Conservation (phyloP, 345 rosid genomes). For the Hibiscus trionum region DNA sequence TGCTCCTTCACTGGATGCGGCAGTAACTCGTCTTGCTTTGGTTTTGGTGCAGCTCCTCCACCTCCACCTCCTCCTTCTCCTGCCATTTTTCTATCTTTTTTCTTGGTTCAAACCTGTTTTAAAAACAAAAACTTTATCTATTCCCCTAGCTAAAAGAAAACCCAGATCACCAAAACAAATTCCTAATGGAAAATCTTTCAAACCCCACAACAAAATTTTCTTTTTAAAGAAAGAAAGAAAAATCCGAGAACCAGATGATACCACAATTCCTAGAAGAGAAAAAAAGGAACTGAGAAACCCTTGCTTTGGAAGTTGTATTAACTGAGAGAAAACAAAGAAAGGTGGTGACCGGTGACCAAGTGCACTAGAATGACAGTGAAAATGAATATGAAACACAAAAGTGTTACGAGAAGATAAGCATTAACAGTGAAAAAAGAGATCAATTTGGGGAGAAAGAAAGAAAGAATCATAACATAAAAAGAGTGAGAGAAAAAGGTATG, state of each 20-base stretch:
- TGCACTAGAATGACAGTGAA: constrained; percentile 1
- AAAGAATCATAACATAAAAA: constrained; percentile 10
- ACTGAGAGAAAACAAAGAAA: constrained; percentile 1
- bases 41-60: constrained; percentile 47
- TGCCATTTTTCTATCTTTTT: constrained; percentile 31
- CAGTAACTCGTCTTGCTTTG: constrained; percentile 78
- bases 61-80: constrained; percentile 30
- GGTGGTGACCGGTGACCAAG: not conserved
- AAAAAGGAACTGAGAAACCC: not conserved
- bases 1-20: constrained; percentile 94
- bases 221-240: not conserved
- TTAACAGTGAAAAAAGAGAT: constrained; percentile 11
- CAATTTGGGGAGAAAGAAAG: not conserved
- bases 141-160: constrained; percentile 11
- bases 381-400: not conserved
- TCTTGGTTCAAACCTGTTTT: not conserved
- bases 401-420: constrained; percentile 20
- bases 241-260: constrained; percentile 8
- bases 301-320: not conserved
- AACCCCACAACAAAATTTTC: constrained; percentile 8
- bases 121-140: not conserved
- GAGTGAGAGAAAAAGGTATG: constrained; percentile 4
- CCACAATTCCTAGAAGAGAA: constrained; percentile 8
- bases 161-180: constrained; percentile 24
- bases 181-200: constrained; percentile 16